Conservation (phyloP, 306 rosid genomes). For the Lagenaria siceraria region DNA sequence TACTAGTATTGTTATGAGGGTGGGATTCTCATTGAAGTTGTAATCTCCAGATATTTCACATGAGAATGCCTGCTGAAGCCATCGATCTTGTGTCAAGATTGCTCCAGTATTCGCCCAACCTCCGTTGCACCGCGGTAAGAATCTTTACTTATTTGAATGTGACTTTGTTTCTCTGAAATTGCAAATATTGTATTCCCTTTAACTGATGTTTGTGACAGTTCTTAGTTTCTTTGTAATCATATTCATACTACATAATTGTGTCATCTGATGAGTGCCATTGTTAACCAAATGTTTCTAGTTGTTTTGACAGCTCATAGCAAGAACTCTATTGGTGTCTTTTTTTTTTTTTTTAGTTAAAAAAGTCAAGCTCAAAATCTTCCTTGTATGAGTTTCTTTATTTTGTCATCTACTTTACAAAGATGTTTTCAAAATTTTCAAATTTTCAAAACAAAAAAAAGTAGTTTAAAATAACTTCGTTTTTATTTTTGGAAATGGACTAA, state of each 20-base stretch:
- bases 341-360: too few species aligned
- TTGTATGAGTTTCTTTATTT: not conserved
- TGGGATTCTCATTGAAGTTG: conserved; percentile 11
- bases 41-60: conserved; percentile 57
- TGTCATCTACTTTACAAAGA: not conserved
- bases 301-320: not conserved
- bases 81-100: conserved; percentile 88
- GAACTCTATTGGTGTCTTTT: not conserved
- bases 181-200: not conserved
- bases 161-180: not conserved
- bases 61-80: conserved; percentile 80
- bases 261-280: not conserved
- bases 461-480: too few species aligned
- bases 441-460: not conserved
- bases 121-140: conserved; percentile 91
- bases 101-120: conserved; percentile 85
- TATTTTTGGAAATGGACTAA: not conserved
- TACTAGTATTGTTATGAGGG: not conserved
- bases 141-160: not conserved
- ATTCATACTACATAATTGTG: not conserved
- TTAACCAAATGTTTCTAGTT: not conserved
- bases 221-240: not conserved
- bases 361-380: too few species aligned
- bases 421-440: not conserved
- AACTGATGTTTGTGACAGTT: not conserved